These are phyloP conservation scores for Dictyostelium capitatum DNA, from an alignment of 78 protist genomes.

Conservation along the genomic window DNA sequence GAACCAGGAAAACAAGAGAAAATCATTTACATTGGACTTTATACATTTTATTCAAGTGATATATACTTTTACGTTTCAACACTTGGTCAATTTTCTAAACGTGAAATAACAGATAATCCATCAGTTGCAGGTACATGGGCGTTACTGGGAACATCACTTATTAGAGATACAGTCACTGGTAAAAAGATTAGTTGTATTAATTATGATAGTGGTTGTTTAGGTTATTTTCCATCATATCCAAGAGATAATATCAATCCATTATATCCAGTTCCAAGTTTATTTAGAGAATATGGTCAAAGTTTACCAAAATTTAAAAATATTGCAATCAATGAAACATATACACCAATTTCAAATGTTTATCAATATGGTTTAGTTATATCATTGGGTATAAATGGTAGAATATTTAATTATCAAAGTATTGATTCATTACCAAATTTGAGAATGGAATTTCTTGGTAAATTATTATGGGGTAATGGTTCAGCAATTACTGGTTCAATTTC, in stretches of 20 bases:
- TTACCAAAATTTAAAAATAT: constrained; percentile 4
- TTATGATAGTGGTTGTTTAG: constrained; percentile 25
- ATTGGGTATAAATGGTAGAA: background rate
- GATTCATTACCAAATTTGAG: background rate
- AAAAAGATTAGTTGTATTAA: background rate
- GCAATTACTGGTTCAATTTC: background rate
- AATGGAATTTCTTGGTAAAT: background rate
- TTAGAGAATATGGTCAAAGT: background rate
- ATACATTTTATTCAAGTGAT: background rate
- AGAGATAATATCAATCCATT: constrained; percentile 9
- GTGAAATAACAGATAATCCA: constrained; percentile 9
- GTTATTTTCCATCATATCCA: constrained; percentile 38
- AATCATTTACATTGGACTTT: constrained; percentile 20
- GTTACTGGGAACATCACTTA: constrained; percentile 12
- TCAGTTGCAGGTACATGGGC: constrained; percentile 23
- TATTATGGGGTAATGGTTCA: background rate
- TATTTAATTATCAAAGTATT: background rate
- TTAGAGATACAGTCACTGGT: background rate
- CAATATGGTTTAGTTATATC: constrained; percentile 30
- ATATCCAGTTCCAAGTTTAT: constrained; percentile 41
- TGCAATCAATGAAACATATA: constrained; percentile 3
- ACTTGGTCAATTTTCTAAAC: background rate
- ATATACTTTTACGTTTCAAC: constrained; percentile 11
- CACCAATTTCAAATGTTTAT: background rate
- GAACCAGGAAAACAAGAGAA: background rate